Conservation (phyloP, 371 early-diverging fungal genomes). For the Saksenaea oblongispora region DNA sequence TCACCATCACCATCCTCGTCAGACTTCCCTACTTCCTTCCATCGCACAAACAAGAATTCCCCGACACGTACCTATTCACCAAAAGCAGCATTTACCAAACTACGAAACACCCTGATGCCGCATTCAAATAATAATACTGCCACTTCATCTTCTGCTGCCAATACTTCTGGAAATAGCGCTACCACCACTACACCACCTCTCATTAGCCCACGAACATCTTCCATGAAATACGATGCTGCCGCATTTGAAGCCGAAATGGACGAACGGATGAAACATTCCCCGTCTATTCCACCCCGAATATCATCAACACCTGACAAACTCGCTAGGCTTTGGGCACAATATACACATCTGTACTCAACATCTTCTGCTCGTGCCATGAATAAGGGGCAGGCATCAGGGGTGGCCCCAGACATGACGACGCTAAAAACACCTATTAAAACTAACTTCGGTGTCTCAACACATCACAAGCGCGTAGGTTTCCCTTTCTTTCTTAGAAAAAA, state of each 20-base stretch:
- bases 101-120: slow-evolving; percentile 32
- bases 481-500: slow-evolving; percentile 24
- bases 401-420: background rate
- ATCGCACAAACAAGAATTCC: slow-evolving; percentile 12
- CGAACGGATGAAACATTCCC: slow-evolving; percentile 28
- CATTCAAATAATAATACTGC: slow-evolving; percentile 29
- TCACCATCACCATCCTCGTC: slow-evolving; percentile 31
- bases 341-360: slow-evolving; percentile 32
- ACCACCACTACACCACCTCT: slow-evolving; percentile 21
- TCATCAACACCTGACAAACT: slow-evolving; percentile 46
- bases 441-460: background rate
- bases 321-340: slow-evolving; percentile 42
- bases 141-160: slow-evolving; percentile 12
- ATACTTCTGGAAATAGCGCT: slow-evolving; percentile 15
- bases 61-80: slow-evolving; percentile 38
- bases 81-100: slow-evolving; percentile 37
- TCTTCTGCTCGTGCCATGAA: slow-evolving; percentile 5
- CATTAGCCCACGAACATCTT: slow-evolving; percentile 36
- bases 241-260: slow-evolving; percentile 26
- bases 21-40: slow-evolving; percentile 13
- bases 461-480: slow-evolving; percentile 23
- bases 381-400: slow-evolving; percentile 3
- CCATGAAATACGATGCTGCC: slow-evolving; percentile 32
- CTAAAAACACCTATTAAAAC: background rate
- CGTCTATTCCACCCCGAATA: slow-evolving; percentile 42